These are phyloP conservation scores for Trichoderma koningii DNA, from an alignment of 2,329 filamentous ascomycete genomes.

Conservation along the genomic window DNA sequence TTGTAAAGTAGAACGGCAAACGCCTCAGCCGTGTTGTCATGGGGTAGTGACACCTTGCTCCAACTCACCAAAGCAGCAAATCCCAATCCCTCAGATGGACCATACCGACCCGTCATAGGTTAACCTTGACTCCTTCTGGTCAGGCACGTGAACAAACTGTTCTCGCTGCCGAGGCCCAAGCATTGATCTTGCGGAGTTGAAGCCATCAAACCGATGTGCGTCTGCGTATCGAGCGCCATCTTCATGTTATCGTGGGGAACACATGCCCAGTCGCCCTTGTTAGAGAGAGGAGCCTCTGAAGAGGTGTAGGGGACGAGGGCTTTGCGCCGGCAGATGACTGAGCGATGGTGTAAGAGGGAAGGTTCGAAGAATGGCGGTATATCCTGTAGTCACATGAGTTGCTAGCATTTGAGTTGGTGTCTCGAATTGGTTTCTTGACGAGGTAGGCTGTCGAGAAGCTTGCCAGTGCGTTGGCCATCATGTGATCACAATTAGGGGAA, in stretches of 20 bases:
- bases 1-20: background rate
- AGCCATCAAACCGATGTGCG: constrained; percentile 20
- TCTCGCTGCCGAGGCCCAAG: background rate
- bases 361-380: background rate
- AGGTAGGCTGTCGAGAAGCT: constrained; percentile 29
- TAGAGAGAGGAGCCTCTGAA: constrained; percentile 19
- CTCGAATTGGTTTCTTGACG: constrained; percentile 24
- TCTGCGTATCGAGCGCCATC: constrained; percentile 7
- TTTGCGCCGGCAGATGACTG: constrained; percentile 21
- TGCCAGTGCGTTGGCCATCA: background rate
- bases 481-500: background rate
- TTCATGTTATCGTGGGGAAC: constrained; percentile 10
- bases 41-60: background rate
- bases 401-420: constrained; percentile 20
- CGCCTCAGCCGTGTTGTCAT: background rate
- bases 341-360: background rate
- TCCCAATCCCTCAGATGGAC: constrained; percentile 6
- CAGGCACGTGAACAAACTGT: background rate
- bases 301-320: constrained; percentile 14
- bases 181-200: constrained; percentile 20
- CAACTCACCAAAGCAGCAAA: constrained; percentile 13
- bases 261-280: constrained; percentile 11
- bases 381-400: background rate
- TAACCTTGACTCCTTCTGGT: background rate
- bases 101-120: background rate